Evolutionary conservation across 495 filamentous ascomycete genomes (phyloP), one percentile per base, ranked within the genome.

Genomic region (Friedmanniomyces endolithicus): DNA sequence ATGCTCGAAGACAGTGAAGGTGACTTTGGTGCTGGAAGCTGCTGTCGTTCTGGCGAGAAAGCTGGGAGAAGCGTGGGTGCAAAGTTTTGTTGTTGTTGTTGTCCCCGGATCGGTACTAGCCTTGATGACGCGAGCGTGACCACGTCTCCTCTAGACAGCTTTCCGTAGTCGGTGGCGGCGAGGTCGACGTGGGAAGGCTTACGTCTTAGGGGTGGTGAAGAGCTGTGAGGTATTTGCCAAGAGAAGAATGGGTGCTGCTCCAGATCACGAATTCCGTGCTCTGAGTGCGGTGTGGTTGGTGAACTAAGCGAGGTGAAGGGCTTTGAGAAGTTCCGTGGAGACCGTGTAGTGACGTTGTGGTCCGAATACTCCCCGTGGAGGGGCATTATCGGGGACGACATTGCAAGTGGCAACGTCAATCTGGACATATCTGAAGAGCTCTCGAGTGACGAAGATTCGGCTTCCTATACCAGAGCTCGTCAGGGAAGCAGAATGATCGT

Each of bases 1-100:
- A 55, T 40, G 11, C 55, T 51, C 6, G 55, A 62, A 25, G 59
- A 45, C 2, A 62, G 53, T 6, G 59, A 62, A 41, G 59, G 59
- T 11, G 56, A 54, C 40, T 22, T 46, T 19, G 51, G 27, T 12
- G 53, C 11, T n/a, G 37, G 35, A 8, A 25, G 47, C 11, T 50
- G 47, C 0, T 47, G 37, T 14, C 34, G 55, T 40, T 33, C 24
- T 43, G 53, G 17, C 27, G 48, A 22, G 22, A 31, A 48, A 44
- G 57, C 17, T 37, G 23, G 57, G 48, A 43, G 57, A 37, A 44
- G 61, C 9, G 39, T 7, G 9, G 52, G 14, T 37, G 16, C 24
- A 35, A 47, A n/a, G 2, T 17, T 2, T 20, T 23, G 17, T 46
- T 46, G 27, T 19, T 17, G n/a, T 20, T 23, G 17, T 46, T 46